phyloP scores from a whole-genome alignment of 2,329 filamentous ascomycete species.

The Ophiocordyceps robertsii region DNA sequence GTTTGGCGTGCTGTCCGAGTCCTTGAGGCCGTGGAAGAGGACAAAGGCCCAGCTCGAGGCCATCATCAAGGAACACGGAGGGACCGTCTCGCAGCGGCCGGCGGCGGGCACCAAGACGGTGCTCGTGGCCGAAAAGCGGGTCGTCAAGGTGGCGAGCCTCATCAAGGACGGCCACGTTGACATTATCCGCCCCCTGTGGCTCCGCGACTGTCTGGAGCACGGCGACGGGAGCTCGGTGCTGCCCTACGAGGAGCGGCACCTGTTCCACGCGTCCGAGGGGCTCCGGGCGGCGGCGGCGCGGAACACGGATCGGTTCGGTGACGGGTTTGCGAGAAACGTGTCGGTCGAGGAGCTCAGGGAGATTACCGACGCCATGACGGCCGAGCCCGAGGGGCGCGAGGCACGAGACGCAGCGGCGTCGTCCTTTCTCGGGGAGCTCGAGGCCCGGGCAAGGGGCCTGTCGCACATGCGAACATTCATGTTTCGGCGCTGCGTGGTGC shows the following conservation, averaged over 20 bases:
- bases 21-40: slow-evolving; percentile 54
- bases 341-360: slow-evolving; percentile 46
- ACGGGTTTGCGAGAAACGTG: slow-evolving; percentile 69
- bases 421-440: slow-evolving; percentile 39
- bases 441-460: slow-evolving; percentile 40
- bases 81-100: slow-evolving; percentile 62
- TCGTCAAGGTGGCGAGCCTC: slow-evolving; percentile 71
- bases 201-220: slow-evolving; percentile 64
- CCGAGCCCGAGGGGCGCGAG: slow-evolving; percentile 27
- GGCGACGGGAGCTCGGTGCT: slow-evolving; percentile 45
- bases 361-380: slow-evolving; percentile 36
- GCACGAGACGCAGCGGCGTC: slow-evolving; percentile 15
- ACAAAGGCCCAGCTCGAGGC: slow-evolving; percentile 68
- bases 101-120: slow-evolving; percentile 48
- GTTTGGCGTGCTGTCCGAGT: slow-evolving; percentile 77
- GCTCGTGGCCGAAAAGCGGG: slow-evolving; percentile 65
- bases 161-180: slow-evolving; percentile 58
- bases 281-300: slow-evolving; percentile 38
- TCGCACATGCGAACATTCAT: slow-evolving; percentile 35
- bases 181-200: slow-evolving; percentile 69
- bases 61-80: slow-evolving; percentile 73
- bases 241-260: slow-evolving; percentile 45
- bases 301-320: slow-evolving; percentile 64
- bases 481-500: slow-evolving; percentile 33
- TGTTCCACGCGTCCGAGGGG: slow-evolving; percentile 54